These are phyloP conservation scores for Orbilia ellipsospora DNA, from an alignment of 2,329 filamentous ascomycete genomes.

Conservation along the genomic window DNA sequence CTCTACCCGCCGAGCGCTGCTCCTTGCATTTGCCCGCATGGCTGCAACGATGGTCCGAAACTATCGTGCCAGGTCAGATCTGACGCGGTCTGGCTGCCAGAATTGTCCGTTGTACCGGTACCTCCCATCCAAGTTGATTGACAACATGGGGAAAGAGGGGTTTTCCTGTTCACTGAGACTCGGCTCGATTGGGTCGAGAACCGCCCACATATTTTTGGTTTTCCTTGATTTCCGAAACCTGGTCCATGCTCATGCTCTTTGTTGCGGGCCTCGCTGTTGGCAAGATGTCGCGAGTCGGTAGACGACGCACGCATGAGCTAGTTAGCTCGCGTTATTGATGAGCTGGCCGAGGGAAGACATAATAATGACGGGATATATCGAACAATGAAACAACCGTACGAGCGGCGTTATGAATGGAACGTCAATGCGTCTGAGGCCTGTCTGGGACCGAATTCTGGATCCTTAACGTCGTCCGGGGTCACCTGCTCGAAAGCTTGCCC, in stretches of 20 bases:
- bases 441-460: not conserved
- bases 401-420: conserved; percentile 8
- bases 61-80: conserved; percentile 29
- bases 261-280: not conserved
- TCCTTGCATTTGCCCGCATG: conserved; percentile 1
- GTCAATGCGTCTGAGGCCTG: not conserved
- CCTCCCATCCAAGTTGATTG: not conserved
- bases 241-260: not conserved
- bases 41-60: too few relatives aligned
- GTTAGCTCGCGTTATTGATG: too few relatives aligned
- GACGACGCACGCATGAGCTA: conserved; percentile 9
- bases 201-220: not conserved
- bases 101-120: conserved; percentile 15
- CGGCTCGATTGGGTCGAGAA: not conserved
- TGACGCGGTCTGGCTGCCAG: conserved; percentile 22
- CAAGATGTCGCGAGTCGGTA: conserved; percentile 34
- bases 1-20: conserved; percentile 31
- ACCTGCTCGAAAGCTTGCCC: not conserved
- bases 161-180: conserved; percentile 1
- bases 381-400: conserved; percentile 38
- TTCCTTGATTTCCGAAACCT: not conserved
- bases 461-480: not conserved
- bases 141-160: conserved; percentile 2
- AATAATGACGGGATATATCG: not conserved
- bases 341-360: not conserved